These are phyloP conservation scores for Collybia mongolica DNA, from an alignment of 768 basidiomycete species.

Conservation along the genomic window DNA sequence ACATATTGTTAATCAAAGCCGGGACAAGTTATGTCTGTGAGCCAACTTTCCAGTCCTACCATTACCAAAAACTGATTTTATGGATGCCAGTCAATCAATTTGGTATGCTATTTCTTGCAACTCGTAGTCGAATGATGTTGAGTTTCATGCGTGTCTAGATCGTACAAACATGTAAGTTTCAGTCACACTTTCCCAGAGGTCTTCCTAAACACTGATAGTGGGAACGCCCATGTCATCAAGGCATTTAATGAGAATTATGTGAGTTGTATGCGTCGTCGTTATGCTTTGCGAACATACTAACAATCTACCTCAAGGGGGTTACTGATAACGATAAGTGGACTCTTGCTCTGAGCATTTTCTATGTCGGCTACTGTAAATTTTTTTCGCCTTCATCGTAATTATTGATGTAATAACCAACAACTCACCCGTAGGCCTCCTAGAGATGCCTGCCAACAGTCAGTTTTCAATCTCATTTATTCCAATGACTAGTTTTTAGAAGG, in stretches of 20 bases:
- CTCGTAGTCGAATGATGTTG: neutral
- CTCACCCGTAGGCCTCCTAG: slow-evolving; percentile 36
- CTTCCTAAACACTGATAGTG: slow-evolving; percentile 25
- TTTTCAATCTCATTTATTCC: neutral
- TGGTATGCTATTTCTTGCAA: slow-evolving; percentile 24
- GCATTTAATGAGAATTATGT: slow-evolving; percentile 56
- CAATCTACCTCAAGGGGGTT: slow-evolving; percentile 37
- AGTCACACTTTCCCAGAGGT: neutral
- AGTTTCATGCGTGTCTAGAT: slow-evolving; percentile 28
- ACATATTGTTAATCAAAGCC: neutral
- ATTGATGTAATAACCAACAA: neutral
- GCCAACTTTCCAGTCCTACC: slow-evolving; percentile 15
- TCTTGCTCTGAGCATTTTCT: slow-evolving; percentile 55
- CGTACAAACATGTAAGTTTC: slow-evolving; percentile 52
- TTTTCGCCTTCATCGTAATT: neutral
- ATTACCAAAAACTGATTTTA: slow-evolving; percentile 17
- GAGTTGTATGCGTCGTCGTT: slow-evolving; percentile 10
- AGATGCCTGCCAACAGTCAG: slow-evolving; percentile 56
- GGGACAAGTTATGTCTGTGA: slow-evolving; percentile 45
- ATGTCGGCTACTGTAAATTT: slow-evolving; percentile 54
- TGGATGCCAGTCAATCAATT: slow-evolving; percentile 40
- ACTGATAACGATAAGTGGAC: slow-evolving; percentile 57
- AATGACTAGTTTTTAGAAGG: neutral
- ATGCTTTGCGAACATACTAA: neutral
- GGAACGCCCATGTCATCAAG: slow-evolving; percentile 53